Base-by-base conservation (phyloP, 2,329 filamentous ascomycete species). In the Fusarium globosum region DNA sequence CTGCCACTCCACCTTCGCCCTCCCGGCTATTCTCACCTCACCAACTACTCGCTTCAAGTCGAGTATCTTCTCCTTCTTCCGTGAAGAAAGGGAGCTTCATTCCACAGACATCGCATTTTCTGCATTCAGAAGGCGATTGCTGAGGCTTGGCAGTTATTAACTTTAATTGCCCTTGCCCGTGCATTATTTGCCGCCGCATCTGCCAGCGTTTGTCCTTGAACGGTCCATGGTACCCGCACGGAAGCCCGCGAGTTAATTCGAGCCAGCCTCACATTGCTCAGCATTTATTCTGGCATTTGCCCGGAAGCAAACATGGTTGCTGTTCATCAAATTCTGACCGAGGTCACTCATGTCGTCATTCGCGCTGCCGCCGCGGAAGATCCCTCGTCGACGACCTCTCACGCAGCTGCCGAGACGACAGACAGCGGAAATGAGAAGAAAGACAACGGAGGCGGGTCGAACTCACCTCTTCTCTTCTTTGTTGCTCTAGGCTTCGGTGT, bases 401-500 rank as follows among this genome's bases (percentile, higher is more conserved):
- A 67, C 51, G 56, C 75, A 35, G 69, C 72, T 41, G 74, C 74
- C 20, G 67, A 73, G 41, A 62, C 75, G 23, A 72, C 61, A 51
- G 23, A 61, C 33, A 59, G 52, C 28, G 36, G 58, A 30, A 46
- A 58, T 38, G 56, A 65, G n/a, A 70, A 62, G 33, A 75, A 76
- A 20, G 58, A 76, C 58, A 75, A 74, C 36, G 71, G 74, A 42
- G 75, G 75, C 53, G 80, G 81, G 46, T 81, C 81, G 35, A 86
- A 82, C 63, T 86, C 85, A 11, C 85, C 85, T 10, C 75, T 87
- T 26, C 80, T 87, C 11, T 98, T 98, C 85, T 98, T 98, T 81
- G 95, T 98, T 64, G 96, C 96, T 21, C 87, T 99, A 36, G 96
- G 96, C 9, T 98, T 99, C 79, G 96, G 96, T 77, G 96, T 99